These are phyloP conservation scores for Prunus armeniaca DNA, from an alignment of 306 rosid species.

Conservation along the genomic window DNA sequence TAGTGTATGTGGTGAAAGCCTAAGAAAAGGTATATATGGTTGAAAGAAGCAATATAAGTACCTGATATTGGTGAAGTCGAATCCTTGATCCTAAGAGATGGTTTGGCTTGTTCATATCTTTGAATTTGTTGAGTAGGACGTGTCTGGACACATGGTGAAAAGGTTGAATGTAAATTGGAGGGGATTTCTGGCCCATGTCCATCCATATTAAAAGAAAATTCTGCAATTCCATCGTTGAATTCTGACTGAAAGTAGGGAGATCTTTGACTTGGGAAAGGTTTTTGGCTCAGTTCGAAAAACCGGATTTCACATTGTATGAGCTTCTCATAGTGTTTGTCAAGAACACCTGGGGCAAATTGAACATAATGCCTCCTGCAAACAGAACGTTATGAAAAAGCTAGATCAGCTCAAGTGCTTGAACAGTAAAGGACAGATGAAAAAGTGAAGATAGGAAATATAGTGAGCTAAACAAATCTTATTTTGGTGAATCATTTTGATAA, in stretches of 20 bases:
- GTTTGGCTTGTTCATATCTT: slow-evolving; percentile 9
- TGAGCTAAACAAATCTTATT: too few species aligned
- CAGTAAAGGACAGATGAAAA: not conserved
- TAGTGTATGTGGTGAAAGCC: not conserved
- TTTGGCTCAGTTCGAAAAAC: slow-evolving; percentile 32
- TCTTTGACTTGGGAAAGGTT: slow-evolving; percentile 30
- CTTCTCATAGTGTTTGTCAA: slow-evolving; percentile 38
- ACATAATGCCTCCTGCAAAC: slow-evolving; percentile 34
- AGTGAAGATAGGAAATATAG: not conserved
- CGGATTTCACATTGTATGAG: slow-evolving; percentile 33
- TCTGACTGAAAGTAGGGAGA: slow-evolving; percentile 35
- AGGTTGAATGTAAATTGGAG: not conserved
- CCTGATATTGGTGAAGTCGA: slow-evolving; percentile 30
- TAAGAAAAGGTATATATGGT: not conserved
- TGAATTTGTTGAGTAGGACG: slow-evolving; percentile 7
- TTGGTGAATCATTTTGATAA: too few species aligned
- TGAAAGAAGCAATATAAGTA: slow-evolving; percentile 3
- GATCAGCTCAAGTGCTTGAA: not conserved
- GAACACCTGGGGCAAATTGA: slow-evolving; percentile 43
- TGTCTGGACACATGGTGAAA: not conserved
- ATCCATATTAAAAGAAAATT: slow-evolving; percentile 5
- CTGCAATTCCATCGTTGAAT: slow-evolving; percentile 4
- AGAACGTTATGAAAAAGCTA: not conserved
- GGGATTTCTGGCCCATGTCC: not conserved
- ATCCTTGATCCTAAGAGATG: not conserved